Evolutionary conservation across 306 rosid species (phyloP).

Genomic region (Mimosa pudica): DNA sequence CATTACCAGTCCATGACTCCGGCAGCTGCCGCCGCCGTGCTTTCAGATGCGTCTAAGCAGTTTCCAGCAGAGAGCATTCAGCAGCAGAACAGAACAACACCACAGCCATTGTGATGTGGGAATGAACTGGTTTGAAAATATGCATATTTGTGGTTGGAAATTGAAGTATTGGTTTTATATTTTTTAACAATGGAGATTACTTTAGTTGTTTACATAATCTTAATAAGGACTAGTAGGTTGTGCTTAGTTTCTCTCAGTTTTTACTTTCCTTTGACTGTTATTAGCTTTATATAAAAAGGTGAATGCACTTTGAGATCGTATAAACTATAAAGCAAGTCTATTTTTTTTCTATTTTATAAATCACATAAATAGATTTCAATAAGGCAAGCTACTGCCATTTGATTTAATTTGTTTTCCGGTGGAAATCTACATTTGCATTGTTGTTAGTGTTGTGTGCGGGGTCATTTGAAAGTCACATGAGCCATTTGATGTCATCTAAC

Average conservation of each 20-base stretch:
- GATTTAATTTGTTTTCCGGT: neutral
- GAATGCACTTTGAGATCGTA: constrained; percentile 34
- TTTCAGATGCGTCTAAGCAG: constrained; percentile 78
- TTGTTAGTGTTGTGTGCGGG: neutral
- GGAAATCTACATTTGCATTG: neutral
- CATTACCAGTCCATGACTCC: constrained; percentile 91
- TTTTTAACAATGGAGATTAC: constrained; percentile 24
- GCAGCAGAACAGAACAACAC: constrained; percentile 57
- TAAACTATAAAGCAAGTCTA: neutral
- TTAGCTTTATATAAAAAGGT: constrained; percentile 29
- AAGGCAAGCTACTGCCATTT: constrained; percentile 34
- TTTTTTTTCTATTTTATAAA: neutral
- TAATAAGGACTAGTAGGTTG: constrained; percentile 27
- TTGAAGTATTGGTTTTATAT: constrained; percentile 31
- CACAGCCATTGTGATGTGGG: constrained; percentile 43
- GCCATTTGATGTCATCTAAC: constrained; percentile 13
- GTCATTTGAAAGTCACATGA: constrained; percentile 14
- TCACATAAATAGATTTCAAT: constrained; percentile 34
- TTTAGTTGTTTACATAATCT: neutral
- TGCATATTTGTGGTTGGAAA: constrained; percentile 11
- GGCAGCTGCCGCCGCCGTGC: constrained; percentile 69
- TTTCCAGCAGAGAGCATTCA: constrained; percentile 53
- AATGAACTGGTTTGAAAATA: constrained; percentile 7
- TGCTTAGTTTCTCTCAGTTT: constrained; percentile 25
- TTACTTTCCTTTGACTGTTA: neutral